Base-by-base conservation (phyloP, 495 filamentous ascomycete species). In the Hypoxylon lienhwacheense region DNA sequence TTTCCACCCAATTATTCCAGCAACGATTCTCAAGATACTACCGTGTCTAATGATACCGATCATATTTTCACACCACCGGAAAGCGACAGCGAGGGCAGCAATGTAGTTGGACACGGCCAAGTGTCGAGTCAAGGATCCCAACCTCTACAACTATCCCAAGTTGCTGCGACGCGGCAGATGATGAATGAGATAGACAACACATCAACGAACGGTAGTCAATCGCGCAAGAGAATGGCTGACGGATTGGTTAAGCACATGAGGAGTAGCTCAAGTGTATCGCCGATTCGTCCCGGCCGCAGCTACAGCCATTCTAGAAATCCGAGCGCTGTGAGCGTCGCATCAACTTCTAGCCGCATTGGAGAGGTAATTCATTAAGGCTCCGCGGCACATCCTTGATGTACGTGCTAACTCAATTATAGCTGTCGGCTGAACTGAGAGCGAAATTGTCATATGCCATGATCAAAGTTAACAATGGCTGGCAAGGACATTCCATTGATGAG, bases 381-480 rank as follows among this genome's bases (percentile, higher is more conserved):
- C 7, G 46, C 8, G 36, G 41, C 47, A 42, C 20, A 44, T 45
- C 35, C 21, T 16, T 32, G 11, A 25, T 35, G 16, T 20, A 25
- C 53, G 39, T 41, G 54, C 66, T 63, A 67, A 66, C 44, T 50
- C 25, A 48, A 46, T 42, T 44, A 31, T 62, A 95, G 86, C 68
- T 93, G 35, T 89, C 90, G 22, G 80, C 82, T 28, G 83, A 90
- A 62, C 78, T 97, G 17, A 84, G 83, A 54, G 81, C 89, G 5
- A 86, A 89, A 42, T 75, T 97, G 8, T 88, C 88, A 4, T 95
- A 96, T 67, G 90, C 90, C 26, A 89, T 92, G 74, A 81, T 91
- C 60, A 95, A 95, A 67, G 85, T 97, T 29, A 85, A 92, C 70
- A 84, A 93, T 66, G 89, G 87, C 41, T 89, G 89, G 79, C 84